These are phyloP conservation scores for Crithidia expoeki DNA, from an alignment of 208 protist species.

Conservation along the genomic window DNA sequence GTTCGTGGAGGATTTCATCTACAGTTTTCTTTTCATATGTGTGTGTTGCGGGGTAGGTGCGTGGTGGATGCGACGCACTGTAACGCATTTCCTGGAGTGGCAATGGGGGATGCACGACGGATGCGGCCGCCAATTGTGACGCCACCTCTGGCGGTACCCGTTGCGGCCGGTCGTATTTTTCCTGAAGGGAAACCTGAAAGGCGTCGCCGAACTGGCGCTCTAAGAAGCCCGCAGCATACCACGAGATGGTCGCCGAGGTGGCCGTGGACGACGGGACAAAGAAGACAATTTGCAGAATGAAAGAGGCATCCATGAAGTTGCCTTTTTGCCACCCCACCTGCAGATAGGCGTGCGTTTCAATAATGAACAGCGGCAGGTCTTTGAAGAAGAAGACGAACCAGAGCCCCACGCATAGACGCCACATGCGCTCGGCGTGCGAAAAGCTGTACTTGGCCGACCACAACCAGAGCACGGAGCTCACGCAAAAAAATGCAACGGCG, in stretches of 20 bases:
- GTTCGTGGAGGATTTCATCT: neutral
- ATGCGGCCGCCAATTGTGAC: constrained; percentile 10
- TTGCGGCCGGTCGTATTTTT: neutral
- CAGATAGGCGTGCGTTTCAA: constrained; percentile 47
- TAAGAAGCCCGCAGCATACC: constrained; percentile 49
- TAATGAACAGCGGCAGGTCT: constrained; percentile 56
- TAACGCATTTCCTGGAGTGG: constrained; percentile 25
- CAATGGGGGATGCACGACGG: constrained; percentile 24
- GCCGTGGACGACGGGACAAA: constrained; percentile 45
- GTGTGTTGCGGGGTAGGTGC: neutral
- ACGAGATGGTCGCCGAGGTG: constrained; percentile 50
- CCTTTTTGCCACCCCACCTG: constrained; percentile 39
- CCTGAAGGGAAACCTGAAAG: constrained; percentile 6
- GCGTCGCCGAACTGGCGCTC: constrained; percentile 42
- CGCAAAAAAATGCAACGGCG: constrained; percentile 41
- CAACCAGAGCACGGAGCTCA: constrained; percentile 64
- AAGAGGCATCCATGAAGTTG: constrained; percentile 43
- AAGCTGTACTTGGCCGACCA: constrained; percentile 56
- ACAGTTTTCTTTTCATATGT: neutral
- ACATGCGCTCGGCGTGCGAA: constrained; percentile 41
- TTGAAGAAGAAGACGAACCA: constrained; percentile 52
- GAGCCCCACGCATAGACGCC: constrained; percentile 43
- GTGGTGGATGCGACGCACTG: constrained; percentile 9
- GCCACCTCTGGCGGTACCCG: constrained; percentile 4
- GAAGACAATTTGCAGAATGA: constrained; percentile 56